These are phyloP conservation scores for Mycena crocata DNA, from an alignment of 768 basidiomycete genomes.

Conservation along the genomic window DNA sequence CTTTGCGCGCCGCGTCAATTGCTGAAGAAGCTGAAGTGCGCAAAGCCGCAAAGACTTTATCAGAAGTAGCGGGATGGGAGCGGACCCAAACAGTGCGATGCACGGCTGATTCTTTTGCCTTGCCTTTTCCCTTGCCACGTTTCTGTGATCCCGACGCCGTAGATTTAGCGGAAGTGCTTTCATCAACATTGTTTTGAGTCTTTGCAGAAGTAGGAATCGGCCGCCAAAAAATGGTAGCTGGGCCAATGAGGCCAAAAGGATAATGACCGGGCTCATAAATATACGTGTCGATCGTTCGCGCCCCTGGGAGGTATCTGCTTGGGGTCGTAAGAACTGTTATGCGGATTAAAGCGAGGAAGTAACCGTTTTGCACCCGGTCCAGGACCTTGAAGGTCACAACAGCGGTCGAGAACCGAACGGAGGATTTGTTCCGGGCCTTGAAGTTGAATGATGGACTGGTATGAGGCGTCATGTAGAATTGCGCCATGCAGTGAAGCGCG, in stretches of 20 bases:
- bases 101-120: conserved; percentile 39
- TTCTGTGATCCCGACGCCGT: conserved; percentile 24
- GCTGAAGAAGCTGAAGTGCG: conserved; percentile 61
- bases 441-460: conserved; percentile 81
- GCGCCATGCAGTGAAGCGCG: conserved; percentile 87
- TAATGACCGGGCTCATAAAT: conserved; percentile 73
- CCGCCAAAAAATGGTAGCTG: conserved; percentile 79
- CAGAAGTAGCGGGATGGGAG: conserved; percentile 80
- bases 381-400: conserved; percentile 74
- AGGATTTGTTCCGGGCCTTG: conserved; percentile 71
- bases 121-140: conserved; percentile 45
- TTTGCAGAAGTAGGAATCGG: conserved; percentile 16
- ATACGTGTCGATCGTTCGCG: conserved; percentile 72
- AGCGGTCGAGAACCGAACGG: conserved; percentile 59
- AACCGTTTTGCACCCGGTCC: conserved; percentile 74
- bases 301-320: conserved; percentile 72
- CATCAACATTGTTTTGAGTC: conserved; percentile 26
- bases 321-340: conserved; percentile 9
- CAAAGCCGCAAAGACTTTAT: conserved; percentile 65
- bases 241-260: conserved; percentile 78
- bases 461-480: conserved; percentile 92
- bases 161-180: conserved; percentile 2
- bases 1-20: conserved; percentile 50
- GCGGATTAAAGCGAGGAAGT: background rate
- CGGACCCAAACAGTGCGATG: conserved; percentile 77